Conservation (phyloP, 202 grass and related monocot genomes). For the Eragrostis tef region DNA sequence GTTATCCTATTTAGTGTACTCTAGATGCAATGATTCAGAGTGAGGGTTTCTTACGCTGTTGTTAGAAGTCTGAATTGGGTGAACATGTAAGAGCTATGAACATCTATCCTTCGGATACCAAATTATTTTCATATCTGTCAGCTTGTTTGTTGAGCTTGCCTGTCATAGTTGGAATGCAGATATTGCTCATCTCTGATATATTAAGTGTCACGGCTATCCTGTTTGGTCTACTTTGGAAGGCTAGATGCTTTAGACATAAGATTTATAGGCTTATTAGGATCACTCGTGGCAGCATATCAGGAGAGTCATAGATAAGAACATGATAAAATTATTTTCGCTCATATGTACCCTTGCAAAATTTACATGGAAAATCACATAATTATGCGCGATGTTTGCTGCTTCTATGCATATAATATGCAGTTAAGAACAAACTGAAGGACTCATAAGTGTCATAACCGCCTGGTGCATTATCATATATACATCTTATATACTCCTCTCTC, state of each 20-base stretch:
- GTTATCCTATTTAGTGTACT: not conserved
- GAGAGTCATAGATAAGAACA: not conserved
- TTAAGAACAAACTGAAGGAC: not conserved
- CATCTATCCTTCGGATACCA: too few species aligned
- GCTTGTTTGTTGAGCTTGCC: too few species aligned
- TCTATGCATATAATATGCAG: not conserved
- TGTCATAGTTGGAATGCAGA: constrained; percentile 22
- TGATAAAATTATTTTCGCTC: not conserved
- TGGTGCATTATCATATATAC: not conserved
- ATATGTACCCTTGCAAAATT: not conserved
- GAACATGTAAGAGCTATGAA: too few species aligned
- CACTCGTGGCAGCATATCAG: not conserved
- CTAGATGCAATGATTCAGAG: not conserved
- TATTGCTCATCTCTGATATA: not conserved
- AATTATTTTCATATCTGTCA: too few species aligned
- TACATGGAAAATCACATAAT: not conserved
- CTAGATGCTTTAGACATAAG: not conserved
- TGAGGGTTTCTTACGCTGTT: too few species aligned
- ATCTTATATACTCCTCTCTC: not conserved
- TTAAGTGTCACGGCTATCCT: not conserved
- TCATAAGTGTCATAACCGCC: not conserved
- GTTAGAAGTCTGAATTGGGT: too few species aligned
- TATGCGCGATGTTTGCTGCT: not conserved
- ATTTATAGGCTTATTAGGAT: constrained; percentile 14
- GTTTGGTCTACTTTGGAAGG: not conserved